Percentiles rank a stretch among this genome's conserved stretches.
Evolutionary conservation across 2,329 filamentous ascomycete species (phyloP).

Genomic region (Clarireedia homoeocarpa): DNA sequence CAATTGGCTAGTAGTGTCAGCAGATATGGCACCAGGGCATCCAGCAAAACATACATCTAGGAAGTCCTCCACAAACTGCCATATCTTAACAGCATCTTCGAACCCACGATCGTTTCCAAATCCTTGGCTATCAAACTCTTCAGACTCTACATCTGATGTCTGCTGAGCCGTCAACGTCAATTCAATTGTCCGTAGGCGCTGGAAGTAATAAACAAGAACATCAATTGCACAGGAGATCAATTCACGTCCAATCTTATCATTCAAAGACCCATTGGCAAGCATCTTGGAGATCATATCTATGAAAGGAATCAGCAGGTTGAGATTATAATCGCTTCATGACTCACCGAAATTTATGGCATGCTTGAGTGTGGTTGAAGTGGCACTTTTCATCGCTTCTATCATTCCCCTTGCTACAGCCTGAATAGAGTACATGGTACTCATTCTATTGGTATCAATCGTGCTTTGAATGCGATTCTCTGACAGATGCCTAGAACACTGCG

Average conservation of each 20-base stretch:
- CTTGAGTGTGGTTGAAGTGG: slow-evolving; percentile 14
- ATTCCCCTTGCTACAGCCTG: slow-evolving; percentile 13
- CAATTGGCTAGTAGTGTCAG: slow-evolving; percentile 20
- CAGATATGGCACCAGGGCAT: background rate
- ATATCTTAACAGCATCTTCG: slow-evolving; percentile 10
- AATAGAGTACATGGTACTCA: slow-evolving; percentile 16
- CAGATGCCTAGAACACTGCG: slow-evolving; percentile 2
- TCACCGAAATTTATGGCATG: slow-evolving; percentile 20
- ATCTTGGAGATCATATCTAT: slow-evolving; percentile 7
- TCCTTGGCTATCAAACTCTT: slow-evolving; percentile 22
- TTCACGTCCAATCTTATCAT: slow-evolving; percentile 3
- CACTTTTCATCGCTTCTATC: slow-evolving; percentile 13
- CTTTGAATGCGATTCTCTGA: background rate
- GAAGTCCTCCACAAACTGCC: slow-evolving; percentile 21
- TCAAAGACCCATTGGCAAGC: slow-evolving; percentile 4
- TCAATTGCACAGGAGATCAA: slow-evolving; percentile 1
- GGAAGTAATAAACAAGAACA: background rate
- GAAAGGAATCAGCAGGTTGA: slow-evolving; percentile 1
- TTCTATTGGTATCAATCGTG: slow-evolving; percentile 15
- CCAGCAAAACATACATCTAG: slow-evolving; percentile 12
- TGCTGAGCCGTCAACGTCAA: slow-evolving; percentile 12
- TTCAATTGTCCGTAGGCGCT: slow-evolving; percentile 5
- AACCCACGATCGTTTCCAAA: slow-evolving; percentile 14
- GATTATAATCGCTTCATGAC: background rate
- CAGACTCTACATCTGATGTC: background rate